A percentile compares a stretch with the other conserved stretches of the same genome.
Conservation (phyloP, 495 filamentous ascomycete species). For the Xylaria grammica region DNA sequence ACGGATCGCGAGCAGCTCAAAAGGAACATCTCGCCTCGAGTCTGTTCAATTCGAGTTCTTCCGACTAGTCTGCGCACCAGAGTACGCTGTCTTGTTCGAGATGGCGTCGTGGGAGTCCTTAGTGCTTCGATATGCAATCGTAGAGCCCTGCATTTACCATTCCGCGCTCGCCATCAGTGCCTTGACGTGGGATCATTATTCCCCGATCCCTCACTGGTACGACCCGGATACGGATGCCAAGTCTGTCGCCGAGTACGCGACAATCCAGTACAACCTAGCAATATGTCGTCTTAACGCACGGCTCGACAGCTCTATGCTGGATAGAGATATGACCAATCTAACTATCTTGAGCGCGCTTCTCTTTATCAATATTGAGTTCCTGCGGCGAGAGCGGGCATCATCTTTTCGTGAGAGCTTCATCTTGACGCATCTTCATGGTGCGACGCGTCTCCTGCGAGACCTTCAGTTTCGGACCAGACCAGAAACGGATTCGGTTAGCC, state of each 20-base stretch:
- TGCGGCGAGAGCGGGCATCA: constrained; percentile 13
- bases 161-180: constrained; percentile 30
- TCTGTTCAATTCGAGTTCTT: constrained; percentile 30
- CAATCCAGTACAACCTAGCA: constrained; percentile 31
- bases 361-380: constrained; percentile 33
- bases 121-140: constrained; percentile 26
- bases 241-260: constrained; percentile 23
- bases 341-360: constrained; percentile 30
- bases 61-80: constrained; percentile 28
- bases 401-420: not conserved
- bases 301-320: constrained; percentile 23
- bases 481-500: not conserved
- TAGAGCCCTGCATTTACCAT: constrained; percentile 31
- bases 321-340: constrained; percentile 23
- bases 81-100: constrained; percentile 33
- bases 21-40: not conserved
- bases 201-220: constrained; percentile 25
- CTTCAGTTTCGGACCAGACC: not conserved
- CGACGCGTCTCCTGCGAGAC: not conserved
- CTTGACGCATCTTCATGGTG: constrained; percentile 5
- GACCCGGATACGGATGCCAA: constrained; percentile 11
- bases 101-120: constrained; percentile 28
- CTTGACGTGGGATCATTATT: constrained; percentile 28
- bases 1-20: not conserved
- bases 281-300: constrained; percentile 28